These are phyloP conservation scores for Fusarium graminum DNA, from an alignment of 2,329 filamentous ascomycete species.

Conservation along the genomic window DNA sequence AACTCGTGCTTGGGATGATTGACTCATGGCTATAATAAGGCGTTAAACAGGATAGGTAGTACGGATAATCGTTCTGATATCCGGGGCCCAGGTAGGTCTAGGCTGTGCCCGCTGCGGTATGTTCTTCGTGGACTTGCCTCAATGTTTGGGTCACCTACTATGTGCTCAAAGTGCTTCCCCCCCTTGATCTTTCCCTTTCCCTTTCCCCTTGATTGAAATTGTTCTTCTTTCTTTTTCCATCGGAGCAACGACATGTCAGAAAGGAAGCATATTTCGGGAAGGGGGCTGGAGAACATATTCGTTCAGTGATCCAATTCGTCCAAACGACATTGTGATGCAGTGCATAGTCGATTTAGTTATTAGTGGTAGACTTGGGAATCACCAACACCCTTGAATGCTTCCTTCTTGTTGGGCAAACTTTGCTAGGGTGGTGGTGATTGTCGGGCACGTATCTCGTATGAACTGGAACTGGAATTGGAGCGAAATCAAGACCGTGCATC, in stretches of 20 bases:
- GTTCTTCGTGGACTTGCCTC: slow-evolving; percentile 1
- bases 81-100: slow-evolving; percentile 6
- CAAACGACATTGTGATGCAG: slow-evolving; percentile 33
- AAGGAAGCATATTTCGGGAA: slow-evolving; percentile 18
- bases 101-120: slow-evolving; percentile 8
- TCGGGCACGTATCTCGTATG: not conserved
- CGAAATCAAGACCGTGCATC: slow-evolving; percentile 15
- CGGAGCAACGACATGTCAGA: slow-evolving; percentile 38
- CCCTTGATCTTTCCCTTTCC: slow-evolving; percentile 6
- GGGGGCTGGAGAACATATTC: slow-evolving; percentile 21
- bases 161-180: not conserved
- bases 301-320: slow-evolving; percentile 18
- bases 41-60: too few relatives aligned
- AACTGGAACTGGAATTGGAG: not conserved
- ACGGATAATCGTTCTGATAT: not conserved
- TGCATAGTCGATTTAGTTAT: slow-evolving; percentile 26
- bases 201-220: slow-evolving; percentile 2
- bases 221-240: slow-evolving; percentile 14
- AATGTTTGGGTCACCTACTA: not conserved
- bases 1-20: slow-evolving; percentile 14
- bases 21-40: slow-evolving; percentile 8
- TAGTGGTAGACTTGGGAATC: slow-evolving; percentile 30
- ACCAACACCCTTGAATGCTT: slow-evolving; percentile 30
- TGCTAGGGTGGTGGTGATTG: slow-evolving; percentile 24
- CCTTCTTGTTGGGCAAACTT: slow-evolving; percentile 8